Base-by-base conservation (phyloP, 2,329 filamentous ascomycete species). In the Arthroderma sp. region DNA sequence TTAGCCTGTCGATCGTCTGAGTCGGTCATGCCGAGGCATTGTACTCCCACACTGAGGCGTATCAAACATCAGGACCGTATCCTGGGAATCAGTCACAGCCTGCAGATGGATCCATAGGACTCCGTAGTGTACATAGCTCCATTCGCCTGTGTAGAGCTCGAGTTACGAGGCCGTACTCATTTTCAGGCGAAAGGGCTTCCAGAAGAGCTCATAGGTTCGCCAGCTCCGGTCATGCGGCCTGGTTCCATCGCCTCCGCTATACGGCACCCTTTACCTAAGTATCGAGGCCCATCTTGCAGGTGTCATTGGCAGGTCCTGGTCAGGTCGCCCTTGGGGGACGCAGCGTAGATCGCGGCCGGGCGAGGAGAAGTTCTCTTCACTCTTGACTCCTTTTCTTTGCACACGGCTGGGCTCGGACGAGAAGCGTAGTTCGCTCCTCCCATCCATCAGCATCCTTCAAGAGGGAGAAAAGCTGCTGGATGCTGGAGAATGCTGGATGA, bases 1-100 rank as follows among this genome's bases (percentile, higher is more conserved):
- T 51, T 25, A 31, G 47, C 47, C 47, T 25, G 47, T 51, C 47
- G 47, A 51, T 51, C 47, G 47, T 51, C 47, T 31, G 28, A 19
- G 47, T 51, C 47, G 47, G 47, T 33, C 47, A 51, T 51, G 47
- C 47, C 47, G 47, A 51, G 47, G 47, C 15, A 51, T 51, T 25
- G 47, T 51, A 25, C 47, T 51, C 25, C 13, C 25, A 31, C 47
- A 51, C 15, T 17, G 7, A 7, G 28, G 28, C 28, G 28, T 47
- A 47, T 47, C 41, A 47, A 47, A 47, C 41, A 47, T 47, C 41
- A 47, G 41, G 21, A 3, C 41, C 41, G 41, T 23, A 23, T 47
- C 41, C 41, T 43, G 39, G 39, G 7, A 43, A 21, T 21, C 11
- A 21, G 39, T 43, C 39, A 43, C 39, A 43, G 39, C 39, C n/a